Evolutionary conservation across 1,284 basidiomycete species (phyloP).

Genomic region (Rhizoctonia solani): DNA sequence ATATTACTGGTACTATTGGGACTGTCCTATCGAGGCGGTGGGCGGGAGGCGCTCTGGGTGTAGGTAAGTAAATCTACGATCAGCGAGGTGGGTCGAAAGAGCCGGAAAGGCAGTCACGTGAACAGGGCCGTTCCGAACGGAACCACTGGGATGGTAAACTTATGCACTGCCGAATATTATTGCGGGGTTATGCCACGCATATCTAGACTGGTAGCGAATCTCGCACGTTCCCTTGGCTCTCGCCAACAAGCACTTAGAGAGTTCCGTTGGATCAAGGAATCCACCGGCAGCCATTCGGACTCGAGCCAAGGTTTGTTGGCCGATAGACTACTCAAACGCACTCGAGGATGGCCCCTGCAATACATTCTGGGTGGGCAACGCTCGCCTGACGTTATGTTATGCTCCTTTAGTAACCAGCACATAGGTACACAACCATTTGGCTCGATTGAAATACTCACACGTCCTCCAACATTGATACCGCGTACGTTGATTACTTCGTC

Average conservation of each 20-base stretch:
- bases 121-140: no score
- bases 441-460: slow-evolving; percentile 67
- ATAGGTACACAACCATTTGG: slow-evolving; percentile 88
- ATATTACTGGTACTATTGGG: no score
- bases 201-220: slow-evolving; percentile 43
- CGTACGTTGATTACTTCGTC: slow-evolving; percentile 47
- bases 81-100: slow-evolving; percentile 21
- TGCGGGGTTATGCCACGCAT: slow-evolving; percentile 22
- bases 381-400: slow-evolving; percentile 24
- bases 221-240: slow-evolving; percentile 42
- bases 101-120: slow-evolving; percentile 2
- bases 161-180: not conserved
- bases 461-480: slow-evolving; percentile 84
- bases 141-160: no score
- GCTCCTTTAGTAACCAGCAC: slow-evolving; percentile 33
- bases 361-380: slow-evolving; percentile 77
- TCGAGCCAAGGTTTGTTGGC: slow-evolving; percentile 7
- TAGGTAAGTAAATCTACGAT: slow-evolving; percentile 3
- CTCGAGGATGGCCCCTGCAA: slow-evolving; percentile 79
- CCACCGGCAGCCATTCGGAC: not conserved
- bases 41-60: no score
- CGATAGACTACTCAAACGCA: slow-evolving; percentile 44
- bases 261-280: slow-evolving; percentile 7
- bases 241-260: slow-evolving; percentile 14
- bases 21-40: no score